Percentiles rank a stretch among this genome's conserved stretches.
These are phyloP conservation scores for Suillus alpinus DNA, from an alignment of 768 basidiomycete species.

Conservation along the genomic window DNA sequence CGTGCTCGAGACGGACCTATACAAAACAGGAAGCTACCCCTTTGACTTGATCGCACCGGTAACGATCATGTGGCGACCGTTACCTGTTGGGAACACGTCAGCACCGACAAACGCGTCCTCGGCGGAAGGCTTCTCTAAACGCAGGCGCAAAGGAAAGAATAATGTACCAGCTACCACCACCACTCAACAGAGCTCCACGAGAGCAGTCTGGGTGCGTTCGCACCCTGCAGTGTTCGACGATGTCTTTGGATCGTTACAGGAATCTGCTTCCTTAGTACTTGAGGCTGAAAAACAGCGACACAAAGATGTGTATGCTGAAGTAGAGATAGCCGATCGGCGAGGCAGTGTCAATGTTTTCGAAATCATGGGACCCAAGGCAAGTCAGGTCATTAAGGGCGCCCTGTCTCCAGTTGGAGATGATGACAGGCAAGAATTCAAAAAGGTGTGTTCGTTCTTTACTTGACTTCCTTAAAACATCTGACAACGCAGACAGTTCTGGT, in stretches of 20 bases:
- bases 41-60: constrained; percentile 66
- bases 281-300: constrained; percentile 31
- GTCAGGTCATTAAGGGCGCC: constrained; percentile 67
- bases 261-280: constrained; percentile 49
- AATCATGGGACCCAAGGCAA: constrained; percentile 83
- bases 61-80: constrained; percentile 72
- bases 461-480: constrained; percentile 1
- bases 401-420: constrained; percentile 49
- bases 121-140: constrained; percentile 12
- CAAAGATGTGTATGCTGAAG: constrained; percentile 25
- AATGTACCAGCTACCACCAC: constrained; percentile 10
- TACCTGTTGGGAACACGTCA: background rate
- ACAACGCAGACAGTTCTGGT: constrained; percentile 44
- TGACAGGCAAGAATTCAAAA: constrained; percentile 52
- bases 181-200: constrained; percentile 16
- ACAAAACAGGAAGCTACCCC: constrained; percentile 64
- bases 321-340: constrained; percentile 72
- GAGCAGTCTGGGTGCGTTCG: constrained; percentile 70
- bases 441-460: constrained; percentile 37
- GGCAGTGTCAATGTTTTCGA: constrained; percentile 80
- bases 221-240: constrained; percentile 73
- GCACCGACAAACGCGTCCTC: background rate
- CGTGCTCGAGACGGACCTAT: constrained; percentile 62
- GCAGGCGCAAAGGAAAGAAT: constrained; percentile 21
- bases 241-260: constrained; percentile 50